Evolutionary conservation across 495 filamentous ascomycete species (phyloP).

Genomic region (Penicilliopsis zonata): DNA sequence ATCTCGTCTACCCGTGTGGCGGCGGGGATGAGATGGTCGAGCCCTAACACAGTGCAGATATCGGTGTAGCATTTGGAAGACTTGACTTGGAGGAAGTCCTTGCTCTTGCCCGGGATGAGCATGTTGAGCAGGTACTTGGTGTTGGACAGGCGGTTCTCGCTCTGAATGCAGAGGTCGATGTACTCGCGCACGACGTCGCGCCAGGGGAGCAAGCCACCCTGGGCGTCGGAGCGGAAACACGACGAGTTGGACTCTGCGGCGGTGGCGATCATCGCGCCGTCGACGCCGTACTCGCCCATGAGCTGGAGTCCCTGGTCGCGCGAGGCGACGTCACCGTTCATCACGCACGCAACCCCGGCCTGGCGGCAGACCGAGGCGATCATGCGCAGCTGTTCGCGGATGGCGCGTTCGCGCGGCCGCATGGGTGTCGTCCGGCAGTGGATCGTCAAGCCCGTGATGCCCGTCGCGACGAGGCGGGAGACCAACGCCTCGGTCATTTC

Average conservation of each 20-base stretch:
- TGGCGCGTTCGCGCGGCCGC: conserved; percentile 78
- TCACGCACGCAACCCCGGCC: conserved; percentile 75
- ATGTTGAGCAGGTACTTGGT: conserved; percentile 84
- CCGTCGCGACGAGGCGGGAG: conserved; percentile 60
- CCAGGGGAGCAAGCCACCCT: conserved; percentile 61
- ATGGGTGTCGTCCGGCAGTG: conserved; percentile 95
- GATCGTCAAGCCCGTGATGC: conserved; percentile 83
- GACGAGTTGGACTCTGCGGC: conserved; percentile 81
- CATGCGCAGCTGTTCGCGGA: conserved; percentile 76
- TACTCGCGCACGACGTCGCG: conserved; percentile 63
- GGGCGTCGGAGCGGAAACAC: conserved; percentile 55
- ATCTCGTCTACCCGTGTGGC: conserved; percentile 52
- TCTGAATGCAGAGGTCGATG: conserved; percentile 53
- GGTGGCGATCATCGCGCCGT: conserved; percentile 95
- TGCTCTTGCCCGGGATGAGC: conserved; percentile 68
- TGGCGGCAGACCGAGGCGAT: conserved; percentile 64
- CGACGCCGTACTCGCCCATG: conserved; percentile 63
- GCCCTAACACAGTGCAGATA: conserved; percentile 46
- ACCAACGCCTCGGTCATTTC: conserved; percentile 65
- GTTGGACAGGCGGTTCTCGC: conserved; percentile 79
- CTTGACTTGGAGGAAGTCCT: conserved; percentile 41
- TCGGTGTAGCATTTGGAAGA: conserved; percentile 51
- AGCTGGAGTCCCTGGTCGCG: conserved; percentile 55
- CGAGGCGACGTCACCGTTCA: conserved; percentile 84
- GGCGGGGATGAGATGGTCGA: conserved; percentile 42